Evolutionary conservation across 2,329 filamentous ascomycete genomes (phyloP).

Genomic region (Penicillium sp.): DNA sequence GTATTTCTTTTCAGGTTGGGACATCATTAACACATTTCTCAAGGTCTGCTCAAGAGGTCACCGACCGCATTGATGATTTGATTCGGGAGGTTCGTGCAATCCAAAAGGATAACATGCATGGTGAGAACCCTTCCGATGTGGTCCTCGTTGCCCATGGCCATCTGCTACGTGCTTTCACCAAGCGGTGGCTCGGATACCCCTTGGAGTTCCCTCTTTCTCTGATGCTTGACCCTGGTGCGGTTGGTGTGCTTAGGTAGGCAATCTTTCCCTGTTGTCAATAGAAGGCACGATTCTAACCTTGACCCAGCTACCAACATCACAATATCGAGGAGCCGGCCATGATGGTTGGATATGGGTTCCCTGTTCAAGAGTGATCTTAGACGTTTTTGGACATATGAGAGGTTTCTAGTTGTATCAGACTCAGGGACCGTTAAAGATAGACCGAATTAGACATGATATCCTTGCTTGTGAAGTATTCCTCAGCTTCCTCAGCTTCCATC

Average conservation of each 20-base stretch:
- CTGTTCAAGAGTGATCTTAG: slow-evolving; percentile 22
- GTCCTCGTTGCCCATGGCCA: slow-evolving; percentile 49
- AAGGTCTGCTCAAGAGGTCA: slow-evolving; percentile 43
- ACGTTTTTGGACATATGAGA: background rate
- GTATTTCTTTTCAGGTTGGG: background rate
- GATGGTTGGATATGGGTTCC: slow-evolving; percentile 47
- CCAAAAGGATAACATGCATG: slow-evolving; percentile 47
- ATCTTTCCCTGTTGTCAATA: background rate
- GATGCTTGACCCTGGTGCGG: slow-evolving; percentile 51
- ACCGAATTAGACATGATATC: too few relatives aligned
- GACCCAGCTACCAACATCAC: slow-evolving; percentile 40
- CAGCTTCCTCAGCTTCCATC: too few relatives aligned
- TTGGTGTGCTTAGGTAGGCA: slow-evolving; percentile 47
- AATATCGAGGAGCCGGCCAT: slow-evolving; percentile 46
- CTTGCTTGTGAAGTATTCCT: too few relatives aligned
- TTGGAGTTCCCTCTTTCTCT: slow-evolving; percentile 47
- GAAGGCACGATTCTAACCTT: background rate
- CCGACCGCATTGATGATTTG: slow-evolving; percentile 46
- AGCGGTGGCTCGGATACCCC: slow-evolving; percentile 51
- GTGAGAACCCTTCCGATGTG: slow-evolving; percentile 44
- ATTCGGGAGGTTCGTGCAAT: slow-evolving; percentile 47
- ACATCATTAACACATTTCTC: slow-evolving; percentile 7
- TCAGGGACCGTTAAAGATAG: too few relatives aligned
- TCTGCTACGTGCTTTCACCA: slow-evolving; percentile 52
- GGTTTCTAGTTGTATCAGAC: too few relatives aligned